Conservation (phyloP, 805 yeast species). For the Candida ovalis region DNA sequence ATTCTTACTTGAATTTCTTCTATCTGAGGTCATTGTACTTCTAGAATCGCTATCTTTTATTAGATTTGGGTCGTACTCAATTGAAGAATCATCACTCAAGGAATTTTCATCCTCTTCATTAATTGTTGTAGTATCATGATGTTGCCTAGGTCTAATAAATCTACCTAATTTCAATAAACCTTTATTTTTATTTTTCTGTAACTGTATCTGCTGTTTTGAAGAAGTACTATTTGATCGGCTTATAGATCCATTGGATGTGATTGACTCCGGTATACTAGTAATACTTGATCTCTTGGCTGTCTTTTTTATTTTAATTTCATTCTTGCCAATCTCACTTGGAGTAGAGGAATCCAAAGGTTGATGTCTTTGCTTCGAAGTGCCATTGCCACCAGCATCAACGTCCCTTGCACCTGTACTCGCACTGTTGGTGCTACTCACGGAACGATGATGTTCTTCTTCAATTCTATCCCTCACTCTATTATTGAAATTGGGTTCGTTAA, state of each 20-base stretch:
- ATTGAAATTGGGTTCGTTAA: not conserved
- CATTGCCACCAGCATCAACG: too few species aligned
- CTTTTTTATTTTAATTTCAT: not conserved
- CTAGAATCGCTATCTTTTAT: not conserved
- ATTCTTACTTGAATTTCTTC: not conserved
- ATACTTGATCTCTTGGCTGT: not conserved
- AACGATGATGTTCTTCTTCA: not conserved
- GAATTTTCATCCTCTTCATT: constrained; percentile 6
- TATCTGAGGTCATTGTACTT: not conserved
- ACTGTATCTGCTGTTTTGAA: not conserved
- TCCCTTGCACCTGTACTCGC: not conserved
- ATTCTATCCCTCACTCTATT: not conserved
- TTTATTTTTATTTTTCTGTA: constrained; percentile 5
- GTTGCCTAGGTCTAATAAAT: constrained; percentile 8
- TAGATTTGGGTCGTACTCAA: not conserved
- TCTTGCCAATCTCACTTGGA: not conserved
- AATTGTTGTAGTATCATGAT: constrained; percentile 2
- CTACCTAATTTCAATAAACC: constrained; percentile 10
- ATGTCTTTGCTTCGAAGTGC: not conserved
- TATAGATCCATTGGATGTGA: not conserved
- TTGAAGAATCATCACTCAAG: constrained; percentile 9
- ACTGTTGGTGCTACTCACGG: not conserved
- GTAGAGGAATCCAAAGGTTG: not conserved
- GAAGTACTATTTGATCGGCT: not conserved
- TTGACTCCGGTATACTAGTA: not conserved